Base-by-base conservation (phyloP, 192 early-diverging fungal species). In the Helicostylum pulchrum region DNA sequence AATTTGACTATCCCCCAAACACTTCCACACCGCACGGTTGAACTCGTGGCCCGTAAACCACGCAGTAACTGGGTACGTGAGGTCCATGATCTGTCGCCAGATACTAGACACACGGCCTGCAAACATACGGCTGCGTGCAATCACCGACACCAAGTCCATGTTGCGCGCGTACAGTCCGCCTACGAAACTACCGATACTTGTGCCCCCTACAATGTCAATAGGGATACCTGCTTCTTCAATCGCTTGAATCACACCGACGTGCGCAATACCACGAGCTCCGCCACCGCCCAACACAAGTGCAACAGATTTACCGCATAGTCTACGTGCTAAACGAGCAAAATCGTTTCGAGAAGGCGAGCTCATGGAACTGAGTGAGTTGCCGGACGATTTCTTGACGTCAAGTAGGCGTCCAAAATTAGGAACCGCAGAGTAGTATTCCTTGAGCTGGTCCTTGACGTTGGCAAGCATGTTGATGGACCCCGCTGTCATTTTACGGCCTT, bases 141-240 rank as follows among this genome's bases (percentile, higher is more conserved):
- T 83, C 10, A 94, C 90, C 1, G 90, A 81, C 34, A 97, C 94
- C 10, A 90, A 86, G 72, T 98, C 93, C 21, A 90, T 84, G 44
- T 92, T 89, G 34, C 88, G 78, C 12, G 96, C 94, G 64, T 98
- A 97, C 15, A 99, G 80, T 0, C 96, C 97, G 19, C 91, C 90
- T 57, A 98, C 90, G 69, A 98, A 93, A n/a, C 90, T 84, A 10
- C 97, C 97, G 66, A 98, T 98, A 57, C 89, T 92, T 0, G 95
- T 97, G n/a, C 97, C 97, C 26, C 97, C 96, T 51, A 99, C 81
- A 79, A 98, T 96, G 74, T 99, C 97, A 30, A 99, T 87, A 2
- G 96, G 96, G 39, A 99, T 92, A 0, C 97, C 97, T 3, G 93
- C 94, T 68, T 99, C 97, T 70, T 99, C 96, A 34, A 99, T 80